Evolutionary conservation across 192 early-diverging fungal species (phyloP).

Genomic region (Glomus cerebriforme): DNA sequence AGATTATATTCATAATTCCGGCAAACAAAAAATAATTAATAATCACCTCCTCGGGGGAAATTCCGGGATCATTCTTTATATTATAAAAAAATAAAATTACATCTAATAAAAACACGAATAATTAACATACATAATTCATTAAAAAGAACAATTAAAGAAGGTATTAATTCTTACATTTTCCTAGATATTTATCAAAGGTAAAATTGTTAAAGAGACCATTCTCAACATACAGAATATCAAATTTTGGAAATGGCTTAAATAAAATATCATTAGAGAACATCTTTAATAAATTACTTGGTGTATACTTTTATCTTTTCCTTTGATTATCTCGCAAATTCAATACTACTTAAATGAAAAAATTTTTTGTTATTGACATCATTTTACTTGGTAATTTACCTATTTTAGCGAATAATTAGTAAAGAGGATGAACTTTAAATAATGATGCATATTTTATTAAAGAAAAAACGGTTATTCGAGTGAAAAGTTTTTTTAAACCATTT

Average conservation of each 20-base stretch:
- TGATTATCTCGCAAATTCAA: not conserved
- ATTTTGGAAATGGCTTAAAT: not conserved
- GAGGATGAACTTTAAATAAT: no score
- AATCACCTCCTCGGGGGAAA: not conserved
- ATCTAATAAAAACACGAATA: not conserved
- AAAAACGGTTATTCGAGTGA: no score
- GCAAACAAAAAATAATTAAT: not conserved
- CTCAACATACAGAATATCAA: not conserved
- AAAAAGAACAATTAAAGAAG: not conserved
- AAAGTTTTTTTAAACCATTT: no score
- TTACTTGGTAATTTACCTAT: not conserved
- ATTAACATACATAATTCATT: not conserved
- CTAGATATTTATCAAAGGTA: not conserved
- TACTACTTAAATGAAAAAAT: not conserved
- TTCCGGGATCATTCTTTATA: not conserved
- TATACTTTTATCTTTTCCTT: no score
- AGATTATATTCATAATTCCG: not conserved
- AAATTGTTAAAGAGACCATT: not conserved
- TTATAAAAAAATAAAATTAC: not conserved
- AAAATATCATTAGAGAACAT: not conserved
- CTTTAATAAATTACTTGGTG: no score
- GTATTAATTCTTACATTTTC: not conserved
- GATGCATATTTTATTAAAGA: no score
- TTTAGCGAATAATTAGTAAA: not conserved
- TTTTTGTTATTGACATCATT: not conserved